Evolutionary conservation across 1,284 basidiomycete genomes (phyloP).

Genomic region (Apiotrichum siamense): DNA sequence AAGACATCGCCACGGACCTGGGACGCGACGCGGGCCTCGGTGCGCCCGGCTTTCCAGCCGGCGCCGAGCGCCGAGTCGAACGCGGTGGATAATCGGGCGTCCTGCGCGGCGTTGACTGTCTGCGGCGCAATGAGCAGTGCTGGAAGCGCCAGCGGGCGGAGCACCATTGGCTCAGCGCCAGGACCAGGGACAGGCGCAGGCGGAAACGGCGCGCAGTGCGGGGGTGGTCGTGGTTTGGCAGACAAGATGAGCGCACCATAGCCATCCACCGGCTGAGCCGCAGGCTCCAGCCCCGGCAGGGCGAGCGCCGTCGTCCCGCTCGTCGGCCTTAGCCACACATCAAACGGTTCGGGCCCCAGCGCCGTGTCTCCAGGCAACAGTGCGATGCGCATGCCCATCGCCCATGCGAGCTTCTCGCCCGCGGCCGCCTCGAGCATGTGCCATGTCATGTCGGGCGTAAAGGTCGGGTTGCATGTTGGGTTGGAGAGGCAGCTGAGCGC

Average conservation of each 20-base stretch:
- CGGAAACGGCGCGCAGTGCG: slow-evolving; percentile 8
- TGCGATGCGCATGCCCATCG: slow-evolving; percentile 10
- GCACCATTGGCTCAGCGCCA: slow-evolving; percentile 6
- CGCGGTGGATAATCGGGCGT: slow-evolving; percentile 3
- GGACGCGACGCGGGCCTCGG: slow-evolving; percentile 16
- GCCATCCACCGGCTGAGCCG: neutral
- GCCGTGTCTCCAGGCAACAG: slow-evolving; percentile 6
- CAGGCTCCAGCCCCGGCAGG: too few species aligned
- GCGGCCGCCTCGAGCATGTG: slow-evolving; percentile 10
- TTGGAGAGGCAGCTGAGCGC: slow-evolving; percentile 6
- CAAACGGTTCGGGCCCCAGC: slow-evolving; percentile 8
- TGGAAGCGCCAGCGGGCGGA: slow-evolving; percentile 23
- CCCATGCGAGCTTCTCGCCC: slow-evolving; percentile 20
- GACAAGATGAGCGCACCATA: slow-evolving; percentile 3
- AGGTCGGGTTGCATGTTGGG: slow-evolving; percentile 2
- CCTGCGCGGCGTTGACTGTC: slow-evolving; percentile 14
- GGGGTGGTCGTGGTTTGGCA: slow-evolving; percentile 3
- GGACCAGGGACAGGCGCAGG: neutral
- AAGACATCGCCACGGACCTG: slow-evolving; percentile 11
- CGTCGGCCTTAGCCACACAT: slow-evolving; percentile 13
- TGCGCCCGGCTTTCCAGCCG: slow-evolving; percentile 21
- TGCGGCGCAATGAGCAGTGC: slow-evolving; percentile 22
- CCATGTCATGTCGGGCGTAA: slow-evolving; percentile 9
- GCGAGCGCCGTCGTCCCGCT: too few species aligned
- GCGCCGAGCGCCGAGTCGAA: slow-evolving; percentile 24